These are phyloP conservation scores for Eucalyptus polyanthemos DNA, from an alignment of 345 rosid genomes.

Conservation along the genomic window DNA sequence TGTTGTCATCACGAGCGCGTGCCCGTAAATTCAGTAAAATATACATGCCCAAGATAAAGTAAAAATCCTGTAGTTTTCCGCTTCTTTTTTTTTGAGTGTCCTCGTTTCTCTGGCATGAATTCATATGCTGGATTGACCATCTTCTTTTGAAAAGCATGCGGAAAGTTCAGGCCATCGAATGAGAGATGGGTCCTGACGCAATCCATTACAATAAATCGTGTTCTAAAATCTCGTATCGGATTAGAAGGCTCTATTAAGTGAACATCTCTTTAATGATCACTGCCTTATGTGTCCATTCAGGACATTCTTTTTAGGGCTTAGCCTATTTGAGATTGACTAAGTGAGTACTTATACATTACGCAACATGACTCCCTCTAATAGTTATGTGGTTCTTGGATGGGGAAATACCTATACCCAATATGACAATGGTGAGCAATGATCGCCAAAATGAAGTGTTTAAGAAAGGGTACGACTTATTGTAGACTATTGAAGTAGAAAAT, in stretches of 20 bases:
- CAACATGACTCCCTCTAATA: background rate
- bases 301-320: background rate
- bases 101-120: background rate
- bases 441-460: fast-evolving
- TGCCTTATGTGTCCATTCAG: background rate
- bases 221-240: background rate
- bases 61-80: no score
- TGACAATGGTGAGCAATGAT: fast-evolving
- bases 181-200: background rate
- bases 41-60: background rate
- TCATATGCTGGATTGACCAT: background rate
- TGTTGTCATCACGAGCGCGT: background rate
- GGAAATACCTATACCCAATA: background rate
- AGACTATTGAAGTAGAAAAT: background rate
- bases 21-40: background rate
- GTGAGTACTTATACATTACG: background rate
- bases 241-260: background rate
- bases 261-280: background rate
- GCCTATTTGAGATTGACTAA: fast-evolving
- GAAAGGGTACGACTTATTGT: fast-evolving
- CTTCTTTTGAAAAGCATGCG: background rate
- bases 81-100: background rate
- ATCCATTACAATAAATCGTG: background rate
- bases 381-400: fast-evolving
- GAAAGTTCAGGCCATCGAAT: background rate